Evolutionary conservation across 768 basidiomycete genomes (phyloP), one percentile per base, ranked within the genome.

Genomic region (Chalciporus sphaerocephalus): DNA sequence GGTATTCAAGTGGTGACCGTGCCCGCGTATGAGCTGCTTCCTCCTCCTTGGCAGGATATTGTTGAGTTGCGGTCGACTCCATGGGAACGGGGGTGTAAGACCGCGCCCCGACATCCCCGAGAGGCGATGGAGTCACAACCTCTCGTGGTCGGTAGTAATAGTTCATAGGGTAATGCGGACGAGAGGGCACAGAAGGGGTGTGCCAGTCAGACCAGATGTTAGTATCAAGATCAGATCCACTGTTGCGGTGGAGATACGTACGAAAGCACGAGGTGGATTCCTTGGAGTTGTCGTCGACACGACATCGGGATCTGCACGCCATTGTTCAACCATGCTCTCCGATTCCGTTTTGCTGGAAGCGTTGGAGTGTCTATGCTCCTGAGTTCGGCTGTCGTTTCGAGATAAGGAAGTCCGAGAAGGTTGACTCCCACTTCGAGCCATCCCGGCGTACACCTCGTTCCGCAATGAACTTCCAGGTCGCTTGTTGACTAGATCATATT

Each of bases 71-170:
- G 4, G 42, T 42, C 13, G 48, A 2, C 23, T 50, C 61, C 3
- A 28, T 47, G 5, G 38, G 52, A 16, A 38, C 34, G 1, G 57
- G 55, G n/a, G 56, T 53, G 16, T 42, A 48, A 38, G 52, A 36
- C 11, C 57, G 57, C 0, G 50, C 42, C 32, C 47, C 54, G n/a
- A 40, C 40, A 20, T 61, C 62, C 28, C 42, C 59, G 21, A 51
- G 54, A 20, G 59, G 59, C 32, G 55, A 45, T 3, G 68, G 61
- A 28, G 54, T 58, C 42, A 55, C 48, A 38, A 53, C 53, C 35
- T 73, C 73, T 24, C 64, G 58, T 1, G 70, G 58, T 11, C 60
- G 57, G 34, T 67, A 55, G 17, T 50, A 59, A 44, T 50, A 53
- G 3, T 52, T 22, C 2, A 44, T 30, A 3, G 54, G 51, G 23